phyloP scores from a whole-genome alignment of 805 yeast genomes.

The Zygosaccharomyces siamensis region DNA sequence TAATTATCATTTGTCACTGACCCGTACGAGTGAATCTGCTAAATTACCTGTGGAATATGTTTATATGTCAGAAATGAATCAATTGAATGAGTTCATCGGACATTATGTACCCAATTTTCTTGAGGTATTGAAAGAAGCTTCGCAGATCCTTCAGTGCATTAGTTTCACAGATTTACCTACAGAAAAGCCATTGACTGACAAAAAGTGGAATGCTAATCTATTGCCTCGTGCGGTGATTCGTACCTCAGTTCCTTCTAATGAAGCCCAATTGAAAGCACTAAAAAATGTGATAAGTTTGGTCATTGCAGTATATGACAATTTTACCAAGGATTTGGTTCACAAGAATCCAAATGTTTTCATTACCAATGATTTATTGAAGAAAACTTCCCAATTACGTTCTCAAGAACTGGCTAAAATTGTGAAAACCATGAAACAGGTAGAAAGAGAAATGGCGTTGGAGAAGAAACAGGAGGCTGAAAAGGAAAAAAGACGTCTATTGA shows the following conservation, averaged over 20 bases:
- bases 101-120: conserved; percentile 43
- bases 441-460: conserved; percentile 63
- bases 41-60: conserved; percentile 71
- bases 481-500: conserved; percentile 54
- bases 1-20: conserved; percentile 77
- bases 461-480: conserved; percentile 67
- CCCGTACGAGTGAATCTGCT: conserved; percentile 71
- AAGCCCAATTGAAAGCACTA: conserved; percentile 47
- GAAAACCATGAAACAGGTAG: conserved; percentile 59
- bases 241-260: conserved; percentile 46
- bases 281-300: conserved; percentile 49
- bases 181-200: conserved; percentile 60
- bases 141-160: conserved; percentile 53
- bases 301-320: conserved; percentile 55
- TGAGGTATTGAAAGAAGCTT: conserved; percentile 41
- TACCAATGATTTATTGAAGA: conserved; percentile 71
- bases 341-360: conserved; percentile 47
- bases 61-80: conserved; percentile 84
- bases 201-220: conserved; percentile 51
- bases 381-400: conserved; percentile 73
- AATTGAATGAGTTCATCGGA: conserved; percentile 63
- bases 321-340: conserved; percentile 37
- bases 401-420: conserved; percentile 63
- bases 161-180: conserved; percentile 80
- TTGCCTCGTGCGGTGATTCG: conserved; percentile 50